Conservation (phyloP, 2,329 filamentous ascomycete genomes). For the Sclerotinia minor region DNA sequence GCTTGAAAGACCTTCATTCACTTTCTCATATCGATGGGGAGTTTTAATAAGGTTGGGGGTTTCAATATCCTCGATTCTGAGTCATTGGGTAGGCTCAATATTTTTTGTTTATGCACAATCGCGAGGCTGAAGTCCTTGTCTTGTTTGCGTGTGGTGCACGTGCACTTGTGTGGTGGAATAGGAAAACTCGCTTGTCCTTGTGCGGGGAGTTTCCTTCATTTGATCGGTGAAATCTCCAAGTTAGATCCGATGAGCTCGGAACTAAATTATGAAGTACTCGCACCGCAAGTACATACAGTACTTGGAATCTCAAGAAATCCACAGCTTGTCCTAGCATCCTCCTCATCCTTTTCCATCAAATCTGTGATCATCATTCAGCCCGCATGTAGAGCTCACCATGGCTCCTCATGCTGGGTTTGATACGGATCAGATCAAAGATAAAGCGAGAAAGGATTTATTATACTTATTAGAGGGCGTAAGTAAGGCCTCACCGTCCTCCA, state of each 20-base stretch:
- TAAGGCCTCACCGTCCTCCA: conserved; percentile 43
- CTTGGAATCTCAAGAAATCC: conserved; percentile 29
- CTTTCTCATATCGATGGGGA: conserved; percentile 27
- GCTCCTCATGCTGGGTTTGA: conserved; percentile 71
- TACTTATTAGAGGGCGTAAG: conserved; percentile 93
- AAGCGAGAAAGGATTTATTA: conserved; percentile 84
- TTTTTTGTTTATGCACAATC: conserved; percentile 27
- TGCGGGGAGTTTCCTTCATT: conserved; percentile 3
- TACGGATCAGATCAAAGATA: conserved; percentile 73
- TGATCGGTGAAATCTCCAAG: conserved; percentile 13
- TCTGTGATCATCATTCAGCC: conserved; percentile 30
- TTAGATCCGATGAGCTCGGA: conserved; percentile 21
- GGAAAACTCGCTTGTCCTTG: conserved; percentile 20
- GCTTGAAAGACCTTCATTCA: conserved; percentile 39
- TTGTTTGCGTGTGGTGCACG: no score
- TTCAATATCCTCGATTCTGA: conserved; percentile 33
- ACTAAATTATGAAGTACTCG: neutral
- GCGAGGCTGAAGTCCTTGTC: conserved; percentile 21
- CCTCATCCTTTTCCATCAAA: conserved; percentile 11
- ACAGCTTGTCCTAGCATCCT: conserved; percentile 9
- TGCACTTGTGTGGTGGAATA: no score
- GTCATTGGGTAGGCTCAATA: conserved; percentile 34
- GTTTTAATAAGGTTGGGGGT: conserved; percentile 23
- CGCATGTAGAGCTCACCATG: conserved; percentile 61
- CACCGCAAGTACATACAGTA: no score